Base-by-base conservation (phyloP, 2,329 filamentous ascomycete species). In the Colletotrichum paranaense region DNA sequence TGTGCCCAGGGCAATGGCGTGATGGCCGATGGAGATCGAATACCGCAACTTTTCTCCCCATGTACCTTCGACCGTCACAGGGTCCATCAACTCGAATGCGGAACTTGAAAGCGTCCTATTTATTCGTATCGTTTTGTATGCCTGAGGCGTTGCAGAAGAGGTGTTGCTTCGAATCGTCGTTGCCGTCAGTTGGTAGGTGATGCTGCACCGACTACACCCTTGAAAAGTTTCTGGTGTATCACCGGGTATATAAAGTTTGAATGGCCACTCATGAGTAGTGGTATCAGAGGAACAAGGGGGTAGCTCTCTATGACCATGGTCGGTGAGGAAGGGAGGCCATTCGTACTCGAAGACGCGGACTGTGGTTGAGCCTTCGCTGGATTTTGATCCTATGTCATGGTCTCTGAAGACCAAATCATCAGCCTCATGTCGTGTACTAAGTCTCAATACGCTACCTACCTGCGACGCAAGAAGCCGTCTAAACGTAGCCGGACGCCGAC, bases 41-140 rank as follows among this genome's bases (percentile, higher is more conserved):
- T 73, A 73, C 1, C 4, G 12, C 1, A 73, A n/a, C 8, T 22
- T 68, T 0, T 63, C 46, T 6, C 28, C 19, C 58, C 70, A 69
- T 4, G 35, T 69, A 1, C 70, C 70, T 32, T 73, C 70, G 2
- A 65, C 42, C 1, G 60, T 69, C 7, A 30, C 26, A 4, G 70
- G 46, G n/a, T 73, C 70, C 70, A 73, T 73, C 9, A 69, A 19
- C 53, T 72, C 69, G 19, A 72, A 72, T 1, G 59, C 66, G 8
- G 70, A 69, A 42, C 32, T 56, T 2, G 57, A 46, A 1, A 65
- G 32, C 16, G 70, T 69, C 11, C 70, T 32, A 35, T 56, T 73
- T 16, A 73, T 57, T 3, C 66, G 66, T 9, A 73, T 30, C 11
- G 60, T 46, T 3, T 42, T 57, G 3, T 64, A 60, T 11, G 66